A percentile compares a stretch with the other conserved stretches of the same genome.
Conservation (phyloP, 2,329 filamentous ascomycete genomes). For the Fusarium dimerum region DNA sequence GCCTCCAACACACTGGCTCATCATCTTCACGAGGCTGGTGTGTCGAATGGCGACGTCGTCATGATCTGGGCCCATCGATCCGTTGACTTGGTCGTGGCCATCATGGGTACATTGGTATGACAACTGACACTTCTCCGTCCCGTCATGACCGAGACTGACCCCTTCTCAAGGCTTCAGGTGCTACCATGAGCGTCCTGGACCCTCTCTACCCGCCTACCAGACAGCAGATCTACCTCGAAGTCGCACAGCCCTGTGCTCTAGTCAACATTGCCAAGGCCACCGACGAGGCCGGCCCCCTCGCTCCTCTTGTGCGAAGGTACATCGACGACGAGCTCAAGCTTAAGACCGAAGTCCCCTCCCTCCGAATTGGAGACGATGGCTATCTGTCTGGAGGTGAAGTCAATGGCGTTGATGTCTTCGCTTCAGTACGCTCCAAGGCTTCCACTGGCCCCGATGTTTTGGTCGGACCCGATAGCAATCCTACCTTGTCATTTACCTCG, state of each 20-base stretch:
- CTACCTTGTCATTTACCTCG: conserved; percentile 62
- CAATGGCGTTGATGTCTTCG: conserved; percentile 68
- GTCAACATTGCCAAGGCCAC: conserved; percentile 73
- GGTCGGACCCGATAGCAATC: conserved; percentile 71
- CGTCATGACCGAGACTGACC: not conserved
- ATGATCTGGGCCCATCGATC: conserved; percentile 86
- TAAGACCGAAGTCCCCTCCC: conserved; percentile 72
- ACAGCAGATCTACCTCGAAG: conserved; percentile 68
- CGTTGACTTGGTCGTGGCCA: conserved; percentile 65
- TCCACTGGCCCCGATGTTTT: conserved; percentile 66
- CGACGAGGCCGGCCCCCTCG: conserved; percentile 55
- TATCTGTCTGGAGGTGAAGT: conserved; percentile 65
- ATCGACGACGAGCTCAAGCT: conserved; percentile 73
- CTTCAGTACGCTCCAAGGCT: conserved; percentile 50
- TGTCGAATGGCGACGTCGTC: conserved; percentile 81
- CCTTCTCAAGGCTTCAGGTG: conserved; percentile 42
- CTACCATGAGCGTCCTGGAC: conserved; percentile 18
- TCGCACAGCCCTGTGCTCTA: conserved; percentile 42
- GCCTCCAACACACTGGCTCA: conserved; percentile 79
- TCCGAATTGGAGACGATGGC: conserved; percentile 73
- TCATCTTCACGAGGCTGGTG: conserved; percentile 71
- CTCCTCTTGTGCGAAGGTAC: conserved; percentile 55
- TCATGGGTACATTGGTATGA: conserved; percentile 70
- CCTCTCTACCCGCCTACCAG: conserved; percentile 31
- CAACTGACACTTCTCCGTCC: not conserved